Base-by-base conservation (phyloP, 257 asterid species). In the Marsdenia floribunda region DNA sequence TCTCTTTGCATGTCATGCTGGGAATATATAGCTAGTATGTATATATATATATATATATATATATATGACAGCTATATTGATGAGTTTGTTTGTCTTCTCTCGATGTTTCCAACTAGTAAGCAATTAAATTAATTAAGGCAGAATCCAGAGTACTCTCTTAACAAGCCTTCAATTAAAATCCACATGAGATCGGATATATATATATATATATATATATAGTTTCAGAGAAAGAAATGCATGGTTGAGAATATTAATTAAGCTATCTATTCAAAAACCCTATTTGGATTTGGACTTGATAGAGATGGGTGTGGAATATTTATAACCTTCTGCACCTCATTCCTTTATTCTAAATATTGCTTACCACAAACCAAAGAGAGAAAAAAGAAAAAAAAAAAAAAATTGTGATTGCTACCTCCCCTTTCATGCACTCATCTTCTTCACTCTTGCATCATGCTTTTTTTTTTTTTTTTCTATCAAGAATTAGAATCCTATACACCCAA, bases 261-360 rank as follows among this genome's bases (percentile, higher is more conserved):
- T 29, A 29, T 29, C 33, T 29, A 29, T 29, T 29, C 33, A 29
- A 29, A 46, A 52, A 59, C 38, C 49, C 13, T 9, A 38, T 22
- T 44, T 52, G 53, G 49, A 33, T 52, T 4, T 52, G 58, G 58
- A 52, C 49, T 44, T 44, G 49, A 44, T 5, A 72, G 73, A 54
- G 72, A 46, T 66, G 26, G 40, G n/a, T 71, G 3, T 10, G 68
- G 74, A 46, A 44, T 44, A 44, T 29, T 6, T 1, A 70, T 70
- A 70, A 70, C 49, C 73, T 70, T 24, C 14, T 63, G 76, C 70
- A 79, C 33, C 78, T 37, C 75, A 79, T 79, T 79, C 82, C 73
- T 50, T 53, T 47, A 57, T 68, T 69, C 76, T 60, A 12, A 44
- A 47, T 11, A 59, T 69, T 61, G 61, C 82, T 40, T 50, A 15